Percentiles rank a stretch among this genome's conserved stretches.
phyloP scores from a whole-genome alignment of 1,284 basidiomycete species.

The Leccinum variabile region DNA sequence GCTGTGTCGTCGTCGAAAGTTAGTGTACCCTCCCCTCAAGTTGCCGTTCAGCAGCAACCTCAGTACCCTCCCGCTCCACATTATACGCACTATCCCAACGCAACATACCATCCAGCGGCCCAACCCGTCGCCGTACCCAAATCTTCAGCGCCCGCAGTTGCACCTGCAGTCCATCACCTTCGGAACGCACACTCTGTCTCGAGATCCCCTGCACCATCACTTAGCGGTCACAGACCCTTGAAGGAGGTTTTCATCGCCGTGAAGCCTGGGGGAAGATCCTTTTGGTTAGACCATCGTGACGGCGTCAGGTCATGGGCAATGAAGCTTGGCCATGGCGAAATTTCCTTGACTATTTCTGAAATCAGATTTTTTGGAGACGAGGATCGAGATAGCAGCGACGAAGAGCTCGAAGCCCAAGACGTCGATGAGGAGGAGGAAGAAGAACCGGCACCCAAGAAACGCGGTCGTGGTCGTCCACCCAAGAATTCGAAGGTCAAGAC shows the following conservation, averaged over 20 bases:
- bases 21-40: conserved; percentile 33
- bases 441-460: conserved; percentile 39
- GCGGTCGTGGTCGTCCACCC: conserved; percentile 35
- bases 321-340: conserved; percentile 54
- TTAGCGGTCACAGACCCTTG: conserved; percentile 45
- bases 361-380: conserved; percentile 51
- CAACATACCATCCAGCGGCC: conserved; percentile 42
- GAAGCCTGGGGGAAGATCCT: conserved; percentile 55
- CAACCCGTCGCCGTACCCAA: conserved; percentile 24
- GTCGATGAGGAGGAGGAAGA: conserved; percentile 42
- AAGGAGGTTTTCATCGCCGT: conserved; percentile 52
- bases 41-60: conserved; percentile 33
- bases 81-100: conserved; percentile 47
- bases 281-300: conserved; percentile 58
- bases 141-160: conserved; percentile 20
- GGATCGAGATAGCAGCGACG: conserved; percentile 49
- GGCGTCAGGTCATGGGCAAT: conserved; percentile 70
- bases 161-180: conserved; percentile 15
- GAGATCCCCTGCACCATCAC: conserved; percentile 47
- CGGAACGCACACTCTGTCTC: conserved; percentile 35
- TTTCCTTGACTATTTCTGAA: conserved; percentile 49
- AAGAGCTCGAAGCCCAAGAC: conserved; percentile 43
- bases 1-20: conserved; percentile 25
- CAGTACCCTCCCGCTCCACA: conserved; percentile 23
- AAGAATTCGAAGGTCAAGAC: conserved; percentile 37